Evolutionary conservation across 2,329 filamentous ascomycete species (phyloP).

Genomic region (Chlorencoelia australis): DNA sequence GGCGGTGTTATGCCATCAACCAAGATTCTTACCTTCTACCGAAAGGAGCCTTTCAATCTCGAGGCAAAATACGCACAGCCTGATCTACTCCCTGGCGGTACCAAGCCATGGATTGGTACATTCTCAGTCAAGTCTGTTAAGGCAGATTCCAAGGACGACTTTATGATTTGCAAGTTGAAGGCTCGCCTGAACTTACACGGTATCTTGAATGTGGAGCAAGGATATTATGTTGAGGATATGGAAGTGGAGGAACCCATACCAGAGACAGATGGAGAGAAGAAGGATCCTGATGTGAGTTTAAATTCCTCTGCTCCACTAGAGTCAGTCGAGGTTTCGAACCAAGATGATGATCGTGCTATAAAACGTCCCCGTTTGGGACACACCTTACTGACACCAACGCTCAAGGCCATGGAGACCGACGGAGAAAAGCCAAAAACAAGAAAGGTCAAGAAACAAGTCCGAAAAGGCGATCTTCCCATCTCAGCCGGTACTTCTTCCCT

Average conservation of each 20-base stretch:
- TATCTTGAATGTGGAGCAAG: constrained; percentile 89
- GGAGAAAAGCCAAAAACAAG: constrained; percentile 70
- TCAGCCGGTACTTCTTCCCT: constrained; percentile 73
- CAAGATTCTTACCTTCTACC: constrained; percentile 98
- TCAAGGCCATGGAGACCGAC: constrained; percentile 72
- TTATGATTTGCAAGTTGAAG: constrained; percentile 99
- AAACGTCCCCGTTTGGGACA: constrained; percentile 18
- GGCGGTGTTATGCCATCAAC: constrained; percentile 96
- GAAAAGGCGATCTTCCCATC: constrained; percentile 91
- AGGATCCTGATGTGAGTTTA: constrained; percentile 55
- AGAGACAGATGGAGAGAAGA: constrained; percentile 46
- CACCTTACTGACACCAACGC: constrained; percentile 19
- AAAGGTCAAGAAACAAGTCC: constrained; percentile 98
- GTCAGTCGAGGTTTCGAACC: constrained; percentile 9
- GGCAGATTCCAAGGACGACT: constrained; percentile 85
- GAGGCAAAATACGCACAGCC: constrained; percentile 90
- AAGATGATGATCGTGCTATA: constrained; percentile 17
- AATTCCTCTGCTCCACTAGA: constrained; percentile 4
- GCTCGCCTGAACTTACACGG: constrained; percentile 94
- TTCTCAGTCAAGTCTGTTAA: constrained; percentile 98
- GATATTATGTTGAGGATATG: constrained; percentile 96
- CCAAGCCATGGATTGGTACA: constrained; percentile 88
- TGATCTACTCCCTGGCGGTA: constrained; percentile 76
- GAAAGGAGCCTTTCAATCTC: constrained; percentile 92
- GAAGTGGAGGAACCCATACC: constrained; percentile 92